A percentile compares a stretch with the other conserved stretches of the same genome.
Conservation (phyloP, 257 asterid species). For the Nicotiana tomentosiformis region DNA sequence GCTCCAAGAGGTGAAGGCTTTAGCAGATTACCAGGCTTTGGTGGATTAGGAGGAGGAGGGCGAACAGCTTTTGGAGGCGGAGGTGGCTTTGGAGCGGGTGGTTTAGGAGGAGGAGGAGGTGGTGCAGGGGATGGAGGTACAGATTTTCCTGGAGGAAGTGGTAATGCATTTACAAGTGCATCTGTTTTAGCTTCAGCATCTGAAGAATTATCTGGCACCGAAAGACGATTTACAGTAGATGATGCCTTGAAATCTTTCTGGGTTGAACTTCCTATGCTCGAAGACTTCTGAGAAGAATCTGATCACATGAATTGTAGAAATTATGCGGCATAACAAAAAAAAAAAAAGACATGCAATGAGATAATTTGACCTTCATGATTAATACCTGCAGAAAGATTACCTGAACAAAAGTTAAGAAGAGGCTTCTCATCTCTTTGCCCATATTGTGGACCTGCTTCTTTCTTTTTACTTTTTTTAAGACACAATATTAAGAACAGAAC, state of each 20-base stretch:
- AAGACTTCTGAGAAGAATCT: slow-evolving; percentile 44
- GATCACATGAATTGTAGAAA: slow-evolving; percentile 10
- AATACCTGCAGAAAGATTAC: slow-evolving; percentile 56
- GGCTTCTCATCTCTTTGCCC: slow-evolving; percentile 61
- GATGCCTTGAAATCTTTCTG: slow-evolving; percentile 25
- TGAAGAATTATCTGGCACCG: slow-evolving; percentile 17
- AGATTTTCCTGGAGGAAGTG: slow-evolving; percentile 66
- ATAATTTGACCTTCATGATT: background rate
- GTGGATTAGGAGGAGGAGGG: slow-evolving; percentile 74
- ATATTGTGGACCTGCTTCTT: slow-evolving; percentile 25
- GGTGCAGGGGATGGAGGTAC: slow-evolving; percentile 29
- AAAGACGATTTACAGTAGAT: slow-evolving; percentile 22
- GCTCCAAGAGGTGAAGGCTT: slow-evolving; percentile 49
- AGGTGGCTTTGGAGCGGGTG: slow-evolving; percentile 68
- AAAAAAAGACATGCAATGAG: background rate
- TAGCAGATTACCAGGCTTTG: slow-evolving; percentile 27
- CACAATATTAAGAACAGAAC: slow-evolving; percentile 37
- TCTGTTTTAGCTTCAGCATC: slow-evolving; percentile 25
- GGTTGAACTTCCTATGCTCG: slow-evolving; percentile 18
- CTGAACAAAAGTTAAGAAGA: slow-evolving; percentile 46
- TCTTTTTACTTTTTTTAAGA: slow-evolving; percentile 24
- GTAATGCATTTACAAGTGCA: slow-evolving; percentile 31
- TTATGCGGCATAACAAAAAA: slow-evolving; percentile 8
- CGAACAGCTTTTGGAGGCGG: slow-evolving; percentile 60
- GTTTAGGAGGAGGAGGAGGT: slow-evolving; percentile 58